Evolutionary conservation across 2,329 filamentous ascomycete species (phyloP), one percentile per base, ranked within the genome.

Genomic region (Nemania sp.): DNA sequence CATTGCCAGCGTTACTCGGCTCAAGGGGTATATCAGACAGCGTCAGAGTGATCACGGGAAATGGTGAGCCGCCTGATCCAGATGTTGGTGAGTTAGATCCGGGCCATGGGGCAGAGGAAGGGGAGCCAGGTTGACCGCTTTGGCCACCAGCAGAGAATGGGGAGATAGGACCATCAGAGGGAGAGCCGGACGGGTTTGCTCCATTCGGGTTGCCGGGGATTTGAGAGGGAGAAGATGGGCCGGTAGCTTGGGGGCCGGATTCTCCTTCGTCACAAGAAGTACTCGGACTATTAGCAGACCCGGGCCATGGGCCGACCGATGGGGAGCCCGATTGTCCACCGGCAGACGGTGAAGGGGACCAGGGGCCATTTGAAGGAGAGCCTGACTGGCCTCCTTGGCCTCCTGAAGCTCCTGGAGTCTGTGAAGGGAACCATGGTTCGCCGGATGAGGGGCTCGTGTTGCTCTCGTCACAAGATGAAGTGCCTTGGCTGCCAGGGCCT

Each of bases 31-130:
- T 12, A 12, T 59, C 56, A 56, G 63, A 64, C 9, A 57, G 43
- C 15, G 63, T 64, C n/a, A 65, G 28, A 22, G 64, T 66, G 43
- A 64, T 56, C 11, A 62, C 62, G 41, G 64, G 63, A 17, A 61
- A 52, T 40, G 55, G 55, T 17, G 51, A 50, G 23, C 57, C 49
- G 37, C 52, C 63, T 37, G 57, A 56, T 30, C 55, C 50, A n/a
- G 54, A 47, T 43, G 31, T 9, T 5, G 49, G 39, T 31, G 53
- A 39, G 26, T 6, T 48, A 20, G 62, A 60, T 34, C 17, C 43
- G n/a, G 53, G 53, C 43, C 42, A 52, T 17, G 53, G 43, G 6
- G 23, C n/a, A 37, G 37, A 49, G 19, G 51, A 49, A 19, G 61
- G 59, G 36, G 54, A 61, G 20, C 41, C 55, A 20, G 54, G 24